Evolutionary conservation across 176 grass and related monocot species (phyloP), one percentile per base, ranked within the genome.

Genomic region (Elymus sibiricus): DNA sequence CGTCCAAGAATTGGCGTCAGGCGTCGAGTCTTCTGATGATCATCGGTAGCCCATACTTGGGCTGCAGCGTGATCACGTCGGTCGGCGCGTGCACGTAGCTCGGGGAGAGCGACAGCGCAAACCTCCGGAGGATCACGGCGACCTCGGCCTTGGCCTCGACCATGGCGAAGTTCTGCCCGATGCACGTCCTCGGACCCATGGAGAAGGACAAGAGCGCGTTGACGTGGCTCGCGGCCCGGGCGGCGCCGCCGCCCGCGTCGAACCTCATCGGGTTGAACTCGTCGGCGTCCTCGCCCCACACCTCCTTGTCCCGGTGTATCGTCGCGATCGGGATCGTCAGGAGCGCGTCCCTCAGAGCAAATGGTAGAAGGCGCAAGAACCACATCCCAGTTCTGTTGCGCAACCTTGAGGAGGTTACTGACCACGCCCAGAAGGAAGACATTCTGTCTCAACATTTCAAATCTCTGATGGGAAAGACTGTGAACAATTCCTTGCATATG

Each of bases 121-220:
- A 93, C 75, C 87, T 62, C 76, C 87, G 88, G 64, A 95, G 80
- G 56, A 93, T 91, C 1, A 79, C 80, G 4, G 90, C 93, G 17
- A 89, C 42, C 6, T 67, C 74, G 5, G 77, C 64, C 65, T 67
- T 95, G 0, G 74, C 40, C 83, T 95, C 83, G 9, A 91, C 3
- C 88, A 93, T 87, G 1, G 94, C 91, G 77, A 95, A 95, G 77
- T 78, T 93, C 84, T 93, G 94, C 16, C 89, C 89, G 21, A 93
- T 83, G 91, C 94, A 95, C 12, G 34, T 19, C 77, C 94, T 84
- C 0, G 84, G 91, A 0, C 91, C 94, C 15, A 64, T 42, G 4
- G 91, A 90, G 76, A 95, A 95, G 1, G 94, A 78, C 6, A 93
- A 55, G 49, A 89, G 7, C 22, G 86, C 85, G 31, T 61, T 86